Percentiles rank a stretch among this genome's conserved stretches.
phyloP scores from a whole-genome alignment of 495 filamentous ascomycete species.

The Neurospora tetraspora region DNA sequence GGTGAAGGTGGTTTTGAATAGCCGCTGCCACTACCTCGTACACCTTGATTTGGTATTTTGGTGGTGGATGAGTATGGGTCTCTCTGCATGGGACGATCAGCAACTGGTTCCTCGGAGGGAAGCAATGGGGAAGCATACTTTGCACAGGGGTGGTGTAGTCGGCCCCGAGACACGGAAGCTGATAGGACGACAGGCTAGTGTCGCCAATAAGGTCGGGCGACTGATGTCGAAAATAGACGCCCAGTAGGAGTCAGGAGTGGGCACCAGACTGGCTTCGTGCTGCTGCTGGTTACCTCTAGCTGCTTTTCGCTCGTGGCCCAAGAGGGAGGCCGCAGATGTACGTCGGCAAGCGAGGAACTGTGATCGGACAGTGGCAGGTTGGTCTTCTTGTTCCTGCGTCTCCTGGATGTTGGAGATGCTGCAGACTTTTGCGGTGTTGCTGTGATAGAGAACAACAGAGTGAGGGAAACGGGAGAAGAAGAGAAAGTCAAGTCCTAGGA shows the following conservation, averaged over 20 bases:
- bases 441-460: background rate
- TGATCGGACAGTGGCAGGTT: constrained; percentile 4
- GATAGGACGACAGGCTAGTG: constrained; percentile 20
- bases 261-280: constrained; percentile 15
- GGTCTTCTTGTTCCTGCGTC: constrained; percentile 12
- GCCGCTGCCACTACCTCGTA: constrained; percentile 31
- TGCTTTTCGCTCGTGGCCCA: constrained; percentile 8
- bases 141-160: constrained; percentile 13
- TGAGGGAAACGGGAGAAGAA: background rate
- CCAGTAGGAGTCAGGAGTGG: constrained; percentile 20
- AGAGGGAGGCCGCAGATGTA: constrained; percentile 15
- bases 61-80: constrained; percentile 5
- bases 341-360: constrained; percentile 7
- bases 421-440: background rate
- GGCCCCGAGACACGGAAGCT: constrained; percentile 9
- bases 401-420: background rate
- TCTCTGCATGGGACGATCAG: constrained; percentile 30
- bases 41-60: constrained; percentile 10
- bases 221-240: constrained; percentile 30
- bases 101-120: constrained; percentile 16
- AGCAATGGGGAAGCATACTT: constrained; percentile 17
- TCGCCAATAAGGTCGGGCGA: constrained; percentile 25
- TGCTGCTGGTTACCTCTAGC: constrained; percentile 8
- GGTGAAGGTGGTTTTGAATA: constrained; percentile 43
- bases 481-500: background rate